Evolutionary conservation across 116 monocot genomes (phyloP), one percentile per base, ranked within the genome.

Genomic region (Posidonia oceanica): DNA sequence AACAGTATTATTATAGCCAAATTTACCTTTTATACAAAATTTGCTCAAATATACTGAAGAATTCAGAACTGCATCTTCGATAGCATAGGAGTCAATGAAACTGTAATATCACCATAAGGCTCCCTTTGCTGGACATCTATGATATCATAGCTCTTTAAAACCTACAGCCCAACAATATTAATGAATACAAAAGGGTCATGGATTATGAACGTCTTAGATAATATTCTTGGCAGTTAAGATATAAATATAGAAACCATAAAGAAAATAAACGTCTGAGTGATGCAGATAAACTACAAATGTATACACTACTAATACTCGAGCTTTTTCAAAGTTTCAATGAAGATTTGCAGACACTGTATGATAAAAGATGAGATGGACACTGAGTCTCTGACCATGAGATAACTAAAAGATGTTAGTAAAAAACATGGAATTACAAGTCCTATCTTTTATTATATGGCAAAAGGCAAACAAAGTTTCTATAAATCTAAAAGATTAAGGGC

Each of bases 51-150:
- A 48, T 48, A 48, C 48, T 48, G 48, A 48, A 48, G 48, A 7
- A 65, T 51, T 70, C 70, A 70, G 20, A 70, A 39, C 57, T 39
- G 39, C 58, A 70, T 39, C 40, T 77, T 75, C 52, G 79, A 77
- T n/a, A 83, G 84, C 10, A 48, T 36, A 41, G 88, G 84, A 68
- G 59, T 91, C 39, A 75, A 53, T 39, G 81, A 82, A 75, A 95
- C 72, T 23, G 67, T 57, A 56, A 96, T 88, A 70, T 88, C 91
- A 18, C 78, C 86, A 77, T 96, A 96, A 23, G 86, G 42, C 81
- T 86, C 84, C n/a, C 76, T 67, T 77, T 96, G 91, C 63, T 82
- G 56, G 17, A 91, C 86, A 71, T 83, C 75, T 14, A 96, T 81
- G 66, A 82, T 72, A 11, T 67, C 80, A 71, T 54, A 76, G 68